Conservation (phyloP, 352 stramenopile species). For the Pythium grandisporangium region DNA sequence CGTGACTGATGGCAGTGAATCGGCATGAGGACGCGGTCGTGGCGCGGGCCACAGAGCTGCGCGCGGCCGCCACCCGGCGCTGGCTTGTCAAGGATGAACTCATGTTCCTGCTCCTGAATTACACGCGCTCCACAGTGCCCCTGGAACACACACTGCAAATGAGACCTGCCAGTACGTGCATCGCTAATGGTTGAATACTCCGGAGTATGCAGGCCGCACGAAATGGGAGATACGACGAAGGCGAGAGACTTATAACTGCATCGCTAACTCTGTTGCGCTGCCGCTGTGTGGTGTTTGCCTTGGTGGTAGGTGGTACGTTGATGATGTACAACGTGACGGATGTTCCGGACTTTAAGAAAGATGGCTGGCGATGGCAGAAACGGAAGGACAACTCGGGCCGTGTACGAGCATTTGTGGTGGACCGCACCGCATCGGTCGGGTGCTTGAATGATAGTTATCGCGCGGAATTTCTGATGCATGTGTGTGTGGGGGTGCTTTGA, state of each 20-base stretch:
- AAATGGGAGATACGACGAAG: background rate
- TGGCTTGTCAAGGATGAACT: slow-evolving; percentile 85
- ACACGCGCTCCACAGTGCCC: slow-evolving; percentile 30
- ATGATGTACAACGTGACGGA: slow-evolving; percentile 58
- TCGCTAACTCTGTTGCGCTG: too few relatives aligned
- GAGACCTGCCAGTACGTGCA: slow-evolving; percentile 53
- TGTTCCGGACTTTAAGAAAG: slow-evolving; percentile 76
- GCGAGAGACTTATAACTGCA: background rate
- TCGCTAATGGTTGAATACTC: too few relatives aligned
- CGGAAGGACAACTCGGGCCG: slow-evolving; percentile 74
- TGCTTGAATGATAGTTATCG: too few relatives aligned
- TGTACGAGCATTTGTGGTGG: slow-evolving; percentile 21
- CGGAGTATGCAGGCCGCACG: too few relatives aligned
- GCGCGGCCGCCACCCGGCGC: slow-evolving; percentile 24
- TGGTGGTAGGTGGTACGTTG: slow-evolving; percentile 56
- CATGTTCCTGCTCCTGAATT: slow-evolving; percentile 57
- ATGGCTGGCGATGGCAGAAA: slow-evolving; percentile 82
- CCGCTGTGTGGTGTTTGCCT: slow-evolving; percentile 1
- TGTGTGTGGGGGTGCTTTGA: too few relatives aligned
- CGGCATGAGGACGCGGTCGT: slow-evolving; percentile 1
- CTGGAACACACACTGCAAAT: slow-evolving; percentile 28
- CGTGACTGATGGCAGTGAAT: too few relatives aligned
- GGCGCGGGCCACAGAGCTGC: slow-evolving; percentile 10
- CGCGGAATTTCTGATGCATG: too few relatives aligned
- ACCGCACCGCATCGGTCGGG: too few relatives aligned